Evolutionary conservation across 78 protist species (phyloP), one percentile per base, ranked within the genome.

Genomic region (Dictyostelium purpureum): DNA sequence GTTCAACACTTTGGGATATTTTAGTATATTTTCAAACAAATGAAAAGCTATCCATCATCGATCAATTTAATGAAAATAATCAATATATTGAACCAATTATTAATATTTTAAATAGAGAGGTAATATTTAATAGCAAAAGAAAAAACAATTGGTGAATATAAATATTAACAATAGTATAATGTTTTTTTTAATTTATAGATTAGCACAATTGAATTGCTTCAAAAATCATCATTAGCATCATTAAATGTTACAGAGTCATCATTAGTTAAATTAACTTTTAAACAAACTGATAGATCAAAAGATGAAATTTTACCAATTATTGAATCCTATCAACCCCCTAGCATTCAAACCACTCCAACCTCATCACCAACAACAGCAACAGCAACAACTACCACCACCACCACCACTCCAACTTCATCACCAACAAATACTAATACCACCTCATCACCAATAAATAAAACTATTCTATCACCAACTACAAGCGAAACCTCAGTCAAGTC

Each of bases 1-100:
- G 52, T 26, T 12, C 47, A n/a, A 70, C 90, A 18, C 76, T 82
- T 21, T 82, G 90, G 90, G 90, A 82, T 56, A 82, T 82, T 18
- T 33, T 82, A 11, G 35, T 82, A 28, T 31, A 56, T 9, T 82
- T 82, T 70, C 80, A 82, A 40, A 1, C 35, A 47, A 43, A 54
- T 37, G 66, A 82, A 7, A 21, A 28, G 10, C 2, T 70, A 38
- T 45, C 49, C 11, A n/a, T 82, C 6, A 33, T 63, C 18, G 52
- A 38, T 26, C 31, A 61, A 54, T 63, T 56, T 18, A 65, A 82
- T 45, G 35, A 21, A 1, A n/a, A 31, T 26, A 33, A 54, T 24
- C 28, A 52, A 19, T 82, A 82, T 26, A 43, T 47, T 37, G 43
- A 21, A 24, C 90, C 90, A 18, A 16, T 24, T 2, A 6, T 70